Conservation (phyloP, 1,139 yeast genomes). For the Pichia sp. region DNA sequence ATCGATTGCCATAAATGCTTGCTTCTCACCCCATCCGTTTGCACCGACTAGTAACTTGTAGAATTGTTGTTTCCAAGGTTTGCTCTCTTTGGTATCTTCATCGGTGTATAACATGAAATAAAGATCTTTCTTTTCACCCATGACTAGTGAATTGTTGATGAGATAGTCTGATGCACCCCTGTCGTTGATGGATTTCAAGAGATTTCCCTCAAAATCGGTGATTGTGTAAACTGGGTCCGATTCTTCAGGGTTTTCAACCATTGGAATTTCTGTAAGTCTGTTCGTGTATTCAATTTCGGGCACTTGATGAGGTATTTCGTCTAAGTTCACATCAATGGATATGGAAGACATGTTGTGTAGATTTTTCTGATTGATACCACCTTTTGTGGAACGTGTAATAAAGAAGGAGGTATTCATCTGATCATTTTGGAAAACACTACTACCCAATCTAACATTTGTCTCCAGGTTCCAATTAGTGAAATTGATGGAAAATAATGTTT, state of each 20-base stretch:
- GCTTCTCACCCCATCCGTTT: conserved; percentile 28
- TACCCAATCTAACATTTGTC: conserved; percentile 18
- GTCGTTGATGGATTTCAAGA: conserved; percentile 40
- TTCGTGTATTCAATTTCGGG: conserved; percentile 8
- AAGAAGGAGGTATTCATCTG: conserved; percentile 21
- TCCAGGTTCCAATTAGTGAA: conserved; percentile 2
- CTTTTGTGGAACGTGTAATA: no score
- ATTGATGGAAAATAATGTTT: conserved; percentile 7
- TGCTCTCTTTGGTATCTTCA: not conserved
- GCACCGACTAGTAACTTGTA: conserved; percentile 24
- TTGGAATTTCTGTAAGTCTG: conserved; percentile 14
- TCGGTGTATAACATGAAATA: conserved; percentile 17
- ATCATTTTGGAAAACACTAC: conserved; percentile 24
- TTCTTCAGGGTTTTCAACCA: conserved; percentile 10
- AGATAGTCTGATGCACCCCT: conserved; percentile 42
- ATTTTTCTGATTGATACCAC: conserved; percentile 4
- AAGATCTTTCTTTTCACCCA: conserved; percentile 36
- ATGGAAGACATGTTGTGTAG: conserved; percentile 8
- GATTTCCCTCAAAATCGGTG: conserved; percentile 41
- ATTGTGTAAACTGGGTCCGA: conserved; percentile 23
- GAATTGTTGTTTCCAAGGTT: conserved; percentile 11
- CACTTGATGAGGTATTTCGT: not conserved
- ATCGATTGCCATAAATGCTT: conserved; percentile 24
- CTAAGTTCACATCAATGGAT: not conserved
- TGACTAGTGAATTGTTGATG: conserved; percentile 35